Evolutionary conservation across 768 basidiomycete genomes (phyloP).

Genomic region (Austroboletus eburneus): DNA sequence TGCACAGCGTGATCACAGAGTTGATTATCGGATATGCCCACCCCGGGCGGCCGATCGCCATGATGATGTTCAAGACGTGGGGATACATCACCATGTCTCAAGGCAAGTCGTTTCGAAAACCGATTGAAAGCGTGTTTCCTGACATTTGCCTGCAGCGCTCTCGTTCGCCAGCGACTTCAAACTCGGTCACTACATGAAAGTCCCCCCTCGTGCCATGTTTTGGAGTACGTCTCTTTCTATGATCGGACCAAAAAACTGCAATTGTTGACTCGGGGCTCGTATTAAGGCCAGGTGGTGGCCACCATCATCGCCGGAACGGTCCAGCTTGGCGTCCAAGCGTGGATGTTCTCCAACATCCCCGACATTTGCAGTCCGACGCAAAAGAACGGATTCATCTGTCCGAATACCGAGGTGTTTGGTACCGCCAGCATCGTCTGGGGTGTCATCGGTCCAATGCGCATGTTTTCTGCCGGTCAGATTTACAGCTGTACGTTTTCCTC

Average conservation of each 20-base stretch:
- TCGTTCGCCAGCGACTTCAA: constrained; percentile 70
- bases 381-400: constrained; percentile 62
- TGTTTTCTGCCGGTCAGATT: constrained; percentile 63
- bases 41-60: constrained; percentile 65
- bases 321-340: constrained; percentile 62
- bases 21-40: constrained; percentile 56
- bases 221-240: constrained; percentile 32
- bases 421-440: constrained; percentile 81
- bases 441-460: constrained; percentile 71
- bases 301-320: constrained; percentile 60
- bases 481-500: constrained; percentile 51
- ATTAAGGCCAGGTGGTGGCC: constrained; percentile 52
- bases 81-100: constrained; percentile 65
- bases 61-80: constrained; percentile 80
- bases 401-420: constrained; percentile 66
- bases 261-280: not conserved
- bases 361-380: constrained; percentile 30
- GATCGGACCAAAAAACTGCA: too few species aligned
- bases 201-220: constrained; percentile 65
- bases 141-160: constrained; percentile 37
- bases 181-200: constrained; percentile 72
- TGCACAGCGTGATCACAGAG: constrained; percentile 57
- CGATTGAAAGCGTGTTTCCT: not conserved
- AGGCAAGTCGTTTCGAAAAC: constrained; percentile 10
- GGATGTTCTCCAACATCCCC: constrained; percentile 47